Base-by-base conservation (phyloP, 495 filamentous ascomycete species). In the Aspergillus sclerotioniger region DNA sequence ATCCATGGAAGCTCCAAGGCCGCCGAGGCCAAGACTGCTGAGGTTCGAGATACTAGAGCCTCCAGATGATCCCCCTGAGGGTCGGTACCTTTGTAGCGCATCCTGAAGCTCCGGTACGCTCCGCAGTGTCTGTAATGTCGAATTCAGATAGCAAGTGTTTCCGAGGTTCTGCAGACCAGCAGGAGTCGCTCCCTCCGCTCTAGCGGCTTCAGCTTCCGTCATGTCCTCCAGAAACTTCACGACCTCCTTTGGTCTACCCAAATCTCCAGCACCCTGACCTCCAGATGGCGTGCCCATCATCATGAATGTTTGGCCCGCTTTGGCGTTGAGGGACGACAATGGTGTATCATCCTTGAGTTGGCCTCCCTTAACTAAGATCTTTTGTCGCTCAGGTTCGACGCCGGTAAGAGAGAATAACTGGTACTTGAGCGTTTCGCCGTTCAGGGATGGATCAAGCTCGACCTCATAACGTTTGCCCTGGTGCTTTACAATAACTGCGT, bases 101-200 rank as follows among this genome's bases (percentile, higher is more conserved):
- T 89, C 80, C 64, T 96, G 91, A 25, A 98, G 81, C 73, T 98
- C 94, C 0, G 95, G 95, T 53, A 98, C 90, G 58, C 90, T 82
- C 54, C 90, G 84, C 56, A 98, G 76, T 5, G 90, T 85, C 71
- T 98, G 94, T 19, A 98, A 81, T 0, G 94, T 97, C 20, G 95
- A 92, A 78, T 98, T 98, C 67, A 98, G 85, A 69, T 98, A 98
- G 78, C 94, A 98, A 1, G 94, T 98, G 68, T 98, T 98, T 21
- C 94, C 94, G 58, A 96, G 77, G 64, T 98, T 98, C 68, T 91
- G 84, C 59, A 98, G 71, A 31, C 94, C 94, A 56, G 94, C 90
- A 12, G 94, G 94, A 48, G 78, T 91, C 44, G 93, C 94, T 43
- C 90, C 92, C 48, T 85, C 87, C 60, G 85, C 80, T 67, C 83